Conservation (phyloP, 176 grass and related monocot species). For the Zizania latifolia region DNA sequence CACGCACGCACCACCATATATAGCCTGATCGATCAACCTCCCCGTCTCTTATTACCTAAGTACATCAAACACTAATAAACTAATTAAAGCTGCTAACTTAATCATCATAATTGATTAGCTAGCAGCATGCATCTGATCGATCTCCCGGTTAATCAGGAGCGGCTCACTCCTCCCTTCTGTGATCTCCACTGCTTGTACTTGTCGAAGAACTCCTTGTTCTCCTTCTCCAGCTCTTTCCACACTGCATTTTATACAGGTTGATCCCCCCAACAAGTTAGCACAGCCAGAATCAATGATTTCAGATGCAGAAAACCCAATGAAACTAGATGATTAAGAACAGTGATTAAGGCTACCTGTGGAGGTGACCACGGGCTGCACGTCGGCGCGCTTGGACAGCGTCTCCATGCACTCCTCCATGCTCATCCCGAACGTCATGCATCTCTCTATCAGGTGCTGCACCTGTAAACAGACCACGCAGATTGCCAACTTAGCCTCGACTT, state of each 20-base stretch:
- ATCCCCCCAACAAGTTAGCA: neutral
- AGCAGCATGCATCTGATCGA: neutral
- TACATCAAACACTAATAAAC: neutral
- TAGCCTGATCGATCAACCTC: neutral
- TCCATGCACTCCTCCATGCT: slow-evolving; percentile 93
- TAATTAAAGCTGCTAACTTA: neutral
- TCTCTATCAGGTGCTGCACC: slow-evolving; percentile 90
- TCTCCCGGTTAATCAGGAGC: neutral
- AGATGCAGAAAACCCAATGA: neutral
- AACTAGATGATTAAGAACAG: neutral
- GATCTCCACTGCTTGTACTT: slow-evolving; percentile 38
- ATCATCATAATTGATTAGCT: neutral
- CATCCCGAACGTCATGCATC: slow-evolving; percentile 74
- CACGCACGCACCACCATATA: neutral
- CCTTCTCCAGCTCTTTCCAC: slow-evolving; percentile 93
- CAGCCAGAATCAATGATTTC: neutral
- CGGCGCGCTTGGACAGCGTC: slow-evolving; percentile 57
- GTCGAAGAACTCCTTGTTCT: slow-evolving; percentile 79
- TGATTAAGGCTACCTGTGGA: slow-evolving; percentile 48
- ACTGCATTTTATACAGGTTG: slow-evolving; percentile 29
- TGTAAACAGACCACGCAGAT: neutral
- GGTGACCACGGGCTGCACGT: slow-evolving; percentile 56
- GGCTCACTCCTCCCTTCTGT: neutral
- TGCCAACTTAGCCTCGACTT: neutral
- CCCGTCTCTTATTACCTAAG: neutral